phyloP scores from a whole-genome alignment of 495 filamentous ascomycete species.

The Aspergillus olivimuriae region DNA sequence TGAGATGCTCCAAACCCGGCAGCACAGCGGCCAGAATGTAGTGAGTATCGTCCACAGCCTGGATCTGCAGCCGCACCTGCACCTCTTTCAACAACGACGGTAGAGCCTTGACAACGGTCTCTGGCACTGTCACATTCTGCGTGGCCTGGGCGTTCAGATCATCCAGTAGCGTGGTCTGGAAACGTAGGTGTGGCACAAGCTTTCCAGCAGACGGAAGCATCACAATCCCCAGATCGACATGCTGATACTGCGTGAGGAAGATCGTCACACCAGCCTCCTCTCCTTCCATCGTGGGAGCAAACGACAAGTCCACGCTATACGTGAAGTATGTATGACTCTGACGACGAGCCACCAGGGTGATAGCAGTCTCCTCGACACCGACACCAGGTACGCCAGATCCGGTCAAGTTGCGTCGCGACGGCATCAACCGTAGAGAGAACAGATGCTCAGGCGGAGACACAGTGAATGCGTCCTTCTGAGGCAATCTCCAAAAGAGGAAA shows the following conservation, averaged over 20 bases:
- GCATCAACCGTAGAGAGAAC: constrained; percentile 7
- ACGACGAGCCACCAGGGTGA: constrained; percentile 11
- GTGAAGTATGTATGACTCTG: constrained; percentile 18
- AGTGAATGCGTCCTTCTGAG: constrained; percentile 2
- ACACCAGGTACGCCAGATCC: constrained; percentile 6
- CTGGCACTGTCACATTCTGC: constrained; percentile 4
- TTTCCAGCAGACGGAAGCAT: neutral
- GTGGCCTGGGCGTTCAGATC: constrained; percentile 8
- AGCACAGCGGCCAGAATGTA: constrained; percentile 13
- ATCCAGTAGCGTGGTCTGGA: constrained; percentile 2
- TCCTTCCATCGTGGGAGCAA: neutral
- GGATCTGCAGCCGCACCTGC: constrained; percentile 7
- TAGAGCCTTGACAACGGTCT: constrained; percentile 1
- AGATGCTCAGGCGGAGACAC: constrained; percentile 12
- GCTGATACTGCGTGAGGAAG: constrained; percentile 18
- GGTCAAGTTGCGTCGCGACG: constrained; percentile 1
- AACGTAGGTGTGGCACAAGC: constrained; percentile 2
- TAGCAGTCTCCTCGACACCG: constrained; percentile 2
- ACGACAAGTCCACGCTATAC: constrained; percentile 12
- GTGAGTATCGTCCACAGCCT: constrained; percentile 11
- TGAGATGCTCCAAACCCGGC: neutral
- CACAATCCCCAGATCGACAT: constrained; percentile 18
- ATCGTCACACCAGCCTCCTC: constrained; percentile 17
- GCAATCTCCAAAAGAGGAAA: constrained; percentile 14
- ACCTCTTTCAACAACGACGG: constrained; percentile 3